A percentile compares a stretch with the other conserved stretches of the same genome.
phyloP scores from a whole-genome alignment of 2,329 filamentous ascomycete species.

The Cryphonectria japonica region DNA sequence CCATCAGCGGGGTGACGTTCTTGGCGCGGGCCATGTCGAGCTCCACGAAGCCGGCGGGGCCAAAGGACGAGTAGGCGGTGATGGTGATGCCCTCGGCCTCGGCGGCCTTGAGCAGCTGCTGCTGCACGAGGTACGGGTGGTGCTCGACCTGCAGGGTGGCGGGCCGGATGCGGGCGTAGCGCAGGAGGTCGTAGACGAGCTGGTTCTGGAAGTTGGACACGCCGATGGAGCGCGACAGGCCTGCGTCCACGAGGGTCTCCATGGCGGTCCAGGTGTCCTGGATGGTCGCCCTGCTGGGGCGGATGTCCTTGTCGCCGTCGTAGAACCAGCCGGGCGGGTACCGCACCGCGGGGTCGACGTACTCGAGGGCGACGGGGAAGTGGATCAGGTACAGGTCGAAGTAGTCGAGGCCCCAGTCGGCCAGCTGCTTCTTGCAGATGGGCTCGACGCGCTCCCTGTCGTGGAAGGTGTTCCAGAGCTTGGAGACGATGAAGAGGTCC shows the following conservation, averaged over 20 bases:
- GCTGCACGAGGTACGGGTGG: slow-evolving; percentile 85
- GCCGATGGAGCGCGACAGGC: slow-evolving; percentile 74
- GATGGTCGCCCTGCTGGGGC: slow-evolving; percentile 70
- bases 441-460: slow-evolving; percentile 76
- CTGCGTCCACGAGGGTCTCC: slow-evolving; percentile 72
- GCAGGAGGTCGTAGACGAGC: slow-evolving; percentile 77
- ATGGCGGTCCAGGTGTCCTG: slow-evolving; percentile 83
- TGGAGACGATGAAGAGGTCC: slow-evolving; percentile 90
- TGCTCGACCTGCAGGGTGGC: slow-evolving; percentile 87
- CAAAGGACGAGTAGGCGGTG: slow-evolving; percentile 85
- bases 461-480: slow-evolving; percentile 94
- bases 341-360: slow-evolving; percentile 76
- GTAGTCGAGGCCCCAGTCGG: slow-evolving; percentile 83
- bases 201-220: slow-evolving; percentile 82
- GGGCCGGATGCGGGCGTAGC: slow-evolving; percentile 74
- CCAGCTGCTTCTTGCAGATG: slow-evolving; percentile 75
- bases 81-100: slow-evolving; percentile 72
- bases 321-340: slow-evolving; percentile 77
- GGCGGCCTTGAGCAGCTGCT: slow-evolving; percentile 70
- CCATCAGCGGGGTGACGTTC: slow-evolving; percentile 69
- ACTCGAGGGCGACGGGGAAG: slow-evolving; percentile 86
- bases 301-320: slow-evolving; percentile 64
- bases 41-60: slow-evolving; percentile 78
- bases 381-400: slow-evolving; percentile 90
- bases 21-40: slow-evolving; percentile 72